Base-by-base conservation (phyloP, 2,329 filamentous ascomycete genomes). In the Gnomoniopsis smithogilvyi region DNA sequence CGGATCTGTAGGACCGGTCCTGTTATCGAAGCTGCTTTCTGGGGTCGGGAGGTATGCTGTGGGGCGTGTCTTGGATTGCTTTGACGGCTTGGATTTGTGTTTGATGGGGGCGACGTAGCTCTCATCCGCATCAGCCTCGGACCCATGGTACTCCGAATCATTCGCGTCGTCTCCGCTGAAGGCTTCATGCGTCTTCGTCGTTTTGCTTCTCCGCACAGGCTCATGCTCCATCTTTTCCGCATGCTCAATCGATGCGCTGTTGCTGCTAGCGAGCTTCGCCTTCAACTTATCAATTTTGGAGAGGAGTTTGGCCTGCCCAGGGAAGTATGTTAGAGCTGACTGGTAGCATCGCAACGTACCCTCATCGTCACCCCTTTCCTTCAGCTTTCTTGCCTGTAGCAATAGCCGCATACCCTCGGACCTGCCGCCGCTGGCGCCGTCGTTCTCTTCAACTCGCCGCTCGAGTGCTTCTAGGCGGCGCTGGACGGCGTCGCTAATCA, bases 341-440 rank as follows among this genome's bases (percentile, higher is more conserved):
- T 94, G 88, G 69, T 96, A 97, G 85, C 95, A 94, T 66, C 85
- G 86, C 61, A 98, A 75, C 0, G 93, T 92, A 36, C 85, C 90
- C 3, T 78, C 78, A 54, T 96, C 87, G 65, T 97, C 91, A 2
- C 92, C 92, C 3, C 86, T 82, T 54, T 92, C 91, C 69, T 93
- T 92, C 68, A 96, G 90, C 70, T 97, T 92, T 64, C 95, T 90
- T 1, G 92, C 94, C 81, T 95, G 92, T n/a, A 97, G 80, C 36
- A 98, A 76, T 67, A 90, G 92, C 12, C 92, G 90, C 30, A 98
- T 74, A 0, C 94, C 95, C 63, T 96, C 91, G 0, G 91, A 88
- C 55, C 90, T 86, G 41, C 93, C 91, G 71, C 69, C 41, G 61
- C 47, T 43, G 8, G 49, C 51, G 82, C 77, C 59, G 78, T 75